phyloP scores from a whole-genome alignment of 768 basidiomycete genomes.

The Serendipita sp. region DNA sequence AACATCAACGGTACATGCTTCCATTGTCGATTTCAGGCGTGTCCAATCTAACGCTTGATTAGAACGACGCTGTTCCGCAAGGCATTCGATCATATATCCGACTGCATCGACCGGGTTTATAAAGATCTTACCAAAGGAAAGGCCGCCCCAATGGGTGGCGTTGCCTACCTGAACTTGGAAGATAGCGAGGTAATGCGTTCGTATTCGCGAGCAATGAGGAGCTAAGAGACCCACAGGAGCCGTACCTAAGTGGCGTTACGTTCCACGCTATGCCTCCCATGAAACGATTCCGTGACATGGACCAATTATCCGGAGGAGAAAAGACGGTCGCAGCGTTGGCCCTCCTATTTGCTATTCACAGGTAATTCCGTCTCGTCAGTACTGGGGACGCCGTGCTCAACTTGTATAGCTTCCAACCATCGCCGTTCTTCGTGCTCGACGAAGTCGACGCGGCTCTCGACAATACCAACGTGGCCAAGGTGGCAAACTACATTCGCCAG shows the following conservation, averaged over 20 bases:
- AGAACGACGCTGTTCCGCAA: conserved; percentile 83
- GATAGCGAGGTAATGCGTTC: conserved; percentile 67
- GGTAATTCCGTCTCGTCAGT: conserved; percentile 28
- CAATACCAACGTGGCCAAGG: conserved; percentile 95
- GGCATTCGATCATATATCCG: conserved; percentile 92
- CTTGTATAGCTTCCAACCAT: conserved; percentile 70
- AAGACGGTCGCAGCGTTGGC: conserved; percentile 98
- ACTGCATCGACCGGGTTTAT: conserved; percentile 88
- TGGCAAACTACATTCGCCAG: conserved; percentile 80
- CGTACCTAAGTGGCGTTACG: conserved; percentile 79
- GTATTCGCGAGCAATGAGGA: background rate
- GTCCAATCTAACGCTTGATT: background rate
- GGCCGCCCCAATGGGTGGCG: conserved; percentile 85
- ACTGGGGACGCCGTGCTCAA: too few species aligned
- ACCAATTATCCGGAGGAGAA: conserved; percentile 94
- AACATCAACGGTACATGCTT: conserved; percentile 21
- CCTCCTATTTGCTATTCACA: conserved; percentile 90
- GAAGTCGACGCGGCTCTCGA: conserved; percentile 97
- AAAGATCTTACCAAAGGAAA: conserved; percentile 96
- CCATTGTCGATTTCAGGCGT: background rate
- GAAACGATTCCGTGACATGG: conserved; percentile 99
- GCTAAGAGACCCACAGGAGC: conserved; percentile 38
- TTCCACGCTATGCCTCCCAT: conserved; percentile 99
- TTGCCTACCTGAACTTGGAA: conserved; percentile 90
- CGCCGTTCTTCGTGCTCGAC: conserved; percentile 97